phyloP scores from a whole-genome alignment of 2,329 filamentous ascomycete species.

The Pyricularia grisea region DNA sequence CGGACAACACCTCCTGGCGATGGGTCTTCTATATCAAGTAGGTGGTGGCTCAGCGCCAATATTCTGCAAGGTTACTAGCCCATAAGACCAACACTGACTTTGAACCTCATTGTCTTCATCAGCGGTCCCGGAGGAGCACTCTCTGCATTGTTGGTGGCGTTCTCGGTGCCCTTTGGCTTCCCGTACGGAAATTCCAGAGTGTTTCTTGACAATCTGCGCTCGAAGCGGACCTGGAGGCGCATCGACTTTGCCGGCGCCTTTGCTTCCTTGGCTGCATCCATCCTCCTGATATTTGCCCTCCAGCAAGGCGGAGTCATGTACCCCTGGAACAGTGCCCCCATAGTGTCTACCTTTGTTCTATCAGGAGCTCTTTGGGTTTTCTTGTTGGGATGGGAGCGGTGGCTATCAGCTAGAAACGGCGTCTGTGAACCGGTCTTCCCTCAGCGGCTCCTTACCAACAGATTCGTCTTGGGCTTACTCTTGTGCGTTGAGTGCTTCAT shows the following conservation, averaged over 20 bases:
- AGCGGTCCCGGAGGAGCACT: conserved; percentile 21
- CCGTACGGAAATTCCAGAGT: conserved; percentile 6
- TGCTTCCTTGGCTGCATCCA: conserved; percentile 27
- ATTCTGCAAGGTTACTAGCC: not conserved
- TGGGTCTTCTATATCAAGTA: conserved; percentile 40
- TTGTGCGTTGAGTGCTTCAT: not conserved
- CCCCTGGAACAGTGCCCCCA: conserved; percentile 28
- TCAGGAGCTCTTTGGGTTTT: conserved; percentile 14
- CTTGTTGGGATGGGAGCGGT: conserved; percentile 21
- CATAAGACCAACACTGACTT: not conserved
- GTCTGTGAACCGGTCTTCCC: conserved; percentile 24
- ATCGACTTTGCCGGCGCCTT: conserved; percentile 22
- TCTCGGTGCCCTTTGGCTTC: conserved; percentile 18
- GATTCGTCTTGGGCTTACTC: conserved; percentile 20
- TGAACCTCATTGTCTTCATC: not conserved
- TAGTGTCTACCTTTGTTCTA: conserved; percentile 21
- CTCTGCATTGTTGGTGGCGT: conserved; percentile 15
- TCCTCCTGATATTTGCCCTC: conserved; percentile 34
- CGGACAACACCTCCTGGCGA: conserved; percentile 28
- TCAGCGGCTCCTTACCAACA: conserved; percentile 19
- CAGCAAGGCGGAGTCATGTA: conserved; percentile 32
- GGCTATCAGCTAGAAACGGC: conserved; percentile 8
- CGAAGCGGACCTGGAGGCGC: conserved; percentile 6
- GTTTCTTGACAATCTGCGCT: not conserved
- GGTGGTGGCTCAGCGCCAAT: conserved; percentile 7